Evolutionary conservation across 768 basidiomycete species (phyloP).

Genomic region (Rhodotorula taiwanensis): DNA sequence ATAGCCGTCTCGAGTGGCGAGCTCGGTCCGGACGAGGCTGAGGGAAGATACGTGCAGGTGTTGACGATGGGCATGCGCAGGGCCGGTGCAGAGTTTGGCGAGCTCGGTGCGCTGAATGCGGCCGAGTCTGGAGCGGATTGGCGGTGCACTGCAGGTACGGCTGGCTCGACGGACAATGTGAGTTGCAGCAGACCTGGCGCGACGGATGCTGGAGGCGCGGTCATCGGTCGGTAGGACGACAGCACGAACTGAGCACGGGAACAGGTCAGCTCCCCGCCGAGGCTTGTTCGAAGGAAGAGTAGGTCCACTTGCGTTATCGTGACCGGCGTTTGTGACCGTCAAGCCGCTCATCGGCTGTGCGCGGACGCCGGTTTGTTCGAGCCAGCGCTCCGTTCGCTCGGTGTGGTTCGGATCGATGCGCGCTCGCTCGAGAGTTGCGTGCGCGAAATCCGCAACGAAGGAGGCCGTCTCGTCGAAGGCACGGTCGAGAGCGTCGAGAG

Average conservation of each 20-base stretch:
- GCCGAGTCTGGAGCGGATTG: too few species aligned
- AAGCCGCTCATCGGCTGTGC: not conserved
- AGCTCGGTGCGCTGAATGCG: too few species aligned
- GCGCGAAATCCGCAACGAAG: slow-evolving; percentile 14
- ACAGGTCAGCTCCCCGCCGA: too few species aligned
- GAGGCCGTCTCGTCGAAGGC: slow-evolving; percentile 15
- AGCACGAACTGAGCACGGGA: not conserved
- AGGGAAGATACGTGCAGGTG: too few species aligned
- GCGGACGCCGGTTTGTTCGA: slow-evolving; percentile 1
- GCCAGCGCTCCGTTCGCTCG: slow-evolving; percentile 20
- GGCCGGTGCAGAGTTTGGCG: too few species aligned
- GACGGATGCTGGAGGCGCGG: slow-evolving; percentile 26
- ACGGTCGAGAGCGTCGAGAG: not conserved
- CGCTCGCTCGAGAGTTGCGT: slow-evolving; percentile 7
- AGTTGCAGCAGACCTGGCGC: not conserved
- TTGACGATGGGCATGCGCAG: too few species aligned
- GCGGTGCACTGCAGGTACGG: too few species aligned
- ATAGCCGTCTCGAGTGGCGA: too few species aligned
- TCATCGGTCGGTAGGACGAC: slow-evolving; percentile 19
- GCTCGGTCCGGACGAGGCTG: too few species aligned
- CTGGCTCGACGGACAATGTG: too few species aligned
- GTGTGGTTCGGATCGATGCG: slow-evolving; percentile 15
- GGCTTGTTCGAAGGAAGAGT: not conserved
- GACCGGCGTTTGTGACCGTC: not conserved
- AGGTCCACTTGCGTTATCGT: not conserved